These are phyloP conservation scores for Lithohypha guttulata DNA, from an alignment of 2,329 filamentous ascomycete species.

Conservation along the genomic window DNA sequence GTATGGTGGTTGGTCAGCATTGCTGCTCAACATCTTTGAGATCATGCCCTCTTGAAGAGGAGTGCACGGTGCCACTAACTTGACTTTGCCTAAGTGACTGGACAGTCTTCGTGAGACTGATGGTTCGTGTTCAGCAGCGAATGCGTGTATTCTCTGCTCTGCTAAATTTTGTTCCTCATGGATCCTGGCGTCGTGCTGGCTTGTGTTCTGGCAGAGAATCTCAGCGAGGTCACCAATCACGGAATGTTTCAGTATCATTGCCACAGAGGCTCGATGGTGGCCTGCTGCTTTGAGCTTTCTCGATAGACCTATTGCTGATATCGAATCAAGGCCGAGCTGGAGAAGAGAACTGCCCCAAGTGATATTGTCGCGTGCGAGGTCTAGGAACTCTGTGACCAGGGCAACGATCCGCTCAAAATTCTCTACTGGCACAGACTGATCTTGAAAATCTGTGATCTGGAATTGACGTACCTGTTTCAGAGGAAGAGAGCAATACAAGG, in stretches of 20 bases:
- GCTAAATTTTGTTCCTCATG: too few relatives aligned
- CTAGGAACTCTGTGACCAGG: conserved; percentile 31
- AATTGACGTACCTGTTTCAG: conserved; percentile 52
- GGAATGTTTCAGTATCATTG: conserved; percentile 55
- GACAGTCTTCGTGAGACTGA: too few relatives aligned
- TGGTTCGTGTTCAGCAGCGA: too few relatives aligned
- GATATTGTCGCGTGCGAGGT: conserved; percentile 36
- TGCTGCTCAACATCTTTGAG: conserved; percentile 52
- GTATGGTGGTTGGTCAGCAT: conserved; percentile 48
- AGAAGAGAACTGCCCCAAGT: conserved; percentile 58
- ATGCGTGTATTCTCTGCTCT: conserved; percentile 53
- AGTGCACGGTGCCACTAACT: conserved; percentile 72
- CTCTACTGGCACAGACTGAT: conserved; percentile 25
- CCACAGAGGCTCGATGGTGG: conserved; percentile 50
- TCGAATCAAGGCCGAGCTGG: conserved; percentile 78
- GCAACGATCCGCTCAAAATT: background rate
- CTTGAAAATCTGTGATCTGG: conserved; percentile 36
- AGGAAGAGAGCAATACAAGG: conserved; percentile 47
- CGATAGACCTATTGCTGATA: conserved; percentile 65
- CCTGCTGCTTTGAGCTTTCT: conserved; percentile 53
- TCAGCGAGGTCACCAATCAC: conserved; percentile 39
- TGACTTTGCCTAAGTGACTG: too few relatives aligned
- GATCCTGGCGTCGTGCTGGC: too few relatives aligned
- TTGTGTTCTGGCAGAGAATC: too few relatives aligned
- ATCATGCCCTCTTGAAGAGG: conserved; percentile 81